Base-by-base conservation (phyloP, 805 yeast genomes). In the Zygosaccharomyces rouxii region DNA sequence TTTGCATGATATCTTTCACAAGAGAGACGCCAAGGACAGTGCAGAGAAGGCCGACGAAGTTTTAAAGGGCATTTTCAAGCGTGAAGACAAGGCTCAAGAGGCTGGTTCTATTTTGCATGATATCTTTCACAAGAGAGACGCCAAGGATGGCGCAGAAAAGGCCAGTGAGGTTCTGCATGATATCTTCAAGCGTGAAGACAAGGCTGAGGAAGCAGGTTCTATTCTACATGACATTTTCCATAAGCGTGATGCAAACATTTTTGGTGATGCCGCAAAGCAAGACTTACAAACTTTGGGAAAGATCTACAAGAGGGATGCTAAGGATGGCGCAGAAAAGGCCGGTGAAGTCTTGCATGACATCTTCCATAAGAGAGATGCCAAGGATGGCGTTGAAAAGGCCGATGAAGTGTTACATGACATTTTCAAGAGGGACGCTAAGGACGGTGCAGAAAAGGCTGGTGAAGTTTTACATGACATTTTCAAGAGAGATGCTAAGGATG, bases 91-190 rank as follows among this genome's bases (percentile, higher is more conserved):
- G n/a, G 38, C 38, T 14, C 7, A 39, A 5, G 30, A 39, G 7
- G 42, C 42, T 7, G 42, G 33, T 4, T 29, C 23, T 16, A 14
- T 39, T 11, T 21, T 39, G 16, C 19, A 23, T 7, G 33, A 39
- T 9, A 39, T 39, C 23, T 39, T 39, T 30, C 29, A 38, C 42
- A 25, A 39, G 42, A 25, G 35, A 16, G 42, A 25, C n/a, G 33
- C 33, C 25, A 26, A 39, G 33, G 42, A 39, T 7, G 18, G 42
- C 14, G 30, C 42, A 1, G 21, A 39, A 3, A 22, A 38, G 19
- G 42, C 42, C 9, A 30, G 30, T 7, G 42, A 38, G n/a, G 21
- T 38, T 13, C 19, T 38, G 25, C 13, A 18, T 4, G 40, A 37
- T 23, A 37, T 37, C 22, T 37, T 37, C 25, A 11, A 25, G 11